Evolutionary conservation across 495 filamentous ascomycete species (phyloP), one percentile per base, ranked within the genome.

Genomic region (Pseudoneurospora amorphoporcata): DNA sequence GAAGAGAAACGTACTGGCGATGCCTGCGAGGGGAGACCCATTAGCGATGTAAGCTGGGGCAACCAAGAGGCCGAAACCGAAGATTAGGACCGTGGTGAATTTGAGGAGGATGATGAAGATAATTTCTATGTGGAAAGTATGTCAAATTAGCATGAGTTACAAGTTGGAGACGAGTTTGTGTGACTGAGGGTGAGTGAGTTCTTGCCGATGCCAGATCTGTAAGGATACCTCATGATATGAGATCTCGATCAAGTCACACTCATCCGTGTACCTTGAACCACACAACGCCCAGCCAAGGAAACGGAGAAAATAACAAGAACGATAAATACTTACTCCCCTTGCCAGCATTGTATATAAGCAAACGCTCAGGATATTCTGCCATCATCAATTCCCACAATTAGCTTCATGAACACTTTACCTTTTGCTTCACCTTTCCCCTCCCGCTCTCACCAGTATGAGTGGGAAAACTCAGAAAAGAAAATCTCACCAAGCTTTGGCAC

Each of bases 291-390:
- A 35, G 10, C 14, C 23, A 8, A 16, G 53, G 16, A 16, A 17
- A 61, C 53, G 6, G 41, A 42, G 9, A n/a, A 9, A 7, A 29
- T 47, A 37, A 68, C 2, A 32, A 68, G 19, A 58, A 19, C 41
- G 29, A 5, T 10, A 29, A 12, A 70, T 16, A 74, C 78, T 53
- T 70, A 79, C 87, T 85, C 19, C 83, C 84, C 8, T 88, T 90
- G 73, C 92, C 92, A 47, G 89, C 90, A 84, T 92, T 88, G 76
- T 91, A 94, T 73, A 95, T 85, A 72, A 92, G 82, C 10, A 94
- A 82, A 16, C 83, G 83, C 75, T 92, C 91, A 0, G 87, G 87
- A 69, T 79, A 84, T 3, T 71, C 81, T 81, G 16, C 6, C 32
- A 65, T 2, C 32, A 65, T 6, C 4, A 5, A 17, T 58, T 3